Evolutionary conservation across 148 eudicot genomes (phyloP), one percentile per base, ranked within the genome.

Genomic region (Vaccinium darrowii): DNA sequence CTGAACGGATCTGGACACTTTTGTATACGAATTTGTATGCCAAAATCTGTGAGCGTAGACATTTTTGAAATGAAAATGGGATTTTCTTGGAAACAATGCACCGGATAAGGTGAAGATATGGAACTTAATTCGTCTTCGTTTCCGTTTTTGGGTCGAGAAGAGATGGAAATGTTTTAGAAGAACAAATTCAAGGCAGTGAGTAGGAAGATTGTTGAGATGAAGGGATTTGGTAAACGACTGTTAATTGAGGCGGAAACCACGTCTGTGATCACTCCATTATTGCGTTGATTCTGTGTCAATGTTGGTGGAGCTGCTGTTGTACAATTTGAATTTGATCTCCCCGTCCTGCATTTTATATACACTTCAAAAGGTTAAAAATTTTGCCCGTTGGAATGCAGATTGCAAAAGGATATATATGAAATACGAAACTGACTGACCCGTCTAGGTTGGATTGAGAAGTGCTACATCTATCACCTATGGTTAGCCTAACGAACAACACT

Each of bases 211-310:
- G 80, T 78, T 56, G 33, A 47, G 67, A 84, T 49, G 27, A 76
- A 69, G 80, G 71, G 76, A 71, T 80, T 67, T 12, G 78, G 79
- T 5, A 25, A 30, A 54, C 9, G 18, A 23, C 72, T n/a, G 73
- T 80, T 79, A 23, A 65, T 23, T 18, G 81, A 23, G 1, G 83
- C 71, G 81, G 82, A 69, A 79, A 85, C 83, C 58, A 54, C n/a
- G 83, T 85, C 57, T 72, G 83, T n/a, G 60, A 53, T 56, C 65
- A 56, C 79, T 23, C 83, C 86, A 36, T 79, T 57, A 3, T n/a
- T 67, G 67, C 71, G 67, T 72, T 57, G 86, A 36, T 71, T 69
- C 27, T 54, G 83, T 3, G 10, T 21, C 43, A 56, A 11, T 69
- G 67, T 27, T 80, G 83, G 76, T 56, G 74, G 74, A 69, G 39